These are phyloP conservation scores for Fusarium poae DNA, from an alignment of 2,329 filamentous ascomycete species.

Conservation along the genomic window DNA sequence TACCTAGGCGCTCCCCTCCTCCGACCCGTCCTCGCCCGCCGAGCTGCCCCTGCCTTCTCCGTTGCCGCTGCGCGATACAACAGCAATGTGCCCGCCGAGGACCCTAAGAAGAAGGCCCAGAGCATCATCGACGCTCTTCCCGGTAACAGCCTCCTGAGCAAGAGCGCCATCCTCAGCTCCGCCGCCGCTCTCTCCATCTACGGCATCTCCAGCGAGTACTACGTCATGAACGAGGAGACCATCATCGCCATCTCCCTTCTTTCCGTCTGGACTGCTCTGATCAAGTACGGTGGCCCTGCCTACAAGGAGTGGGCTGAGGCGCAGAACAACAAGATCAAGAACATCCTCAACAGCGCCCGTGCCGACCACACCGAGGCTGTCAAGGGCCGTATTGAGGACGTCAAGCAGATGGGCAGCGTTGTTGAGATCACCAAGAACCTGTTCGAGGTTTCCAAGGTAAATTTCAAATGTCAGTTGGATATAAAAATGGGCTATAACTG, in stretches of 20 bases:
- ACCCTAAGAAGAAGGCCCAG: conserved; percentile 97
- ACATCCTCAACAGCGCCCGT: conserved; percentile 93
- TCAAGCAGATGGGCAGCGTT: conserved; percentile 93
- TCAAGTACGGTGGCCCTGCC: conserved; percentile 91
- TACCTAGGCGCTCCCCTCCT: conserved; percentile 86
- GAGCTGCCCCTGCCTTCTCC: conserved; percentile 79
- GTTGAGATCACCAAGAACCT: conserved; percentile 97
- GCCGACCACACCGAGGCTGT: conserved; percentile 96
- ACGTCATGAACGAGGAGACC: conserved; percentile 99
- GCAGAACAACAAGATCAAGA: conserved; percentile 92
- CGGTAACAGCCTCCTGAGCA: conserved; percentile 91
- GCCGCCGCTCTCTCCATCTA: conserved; percentile 91
- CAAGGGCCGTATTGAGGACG: conserved; percentile 92
- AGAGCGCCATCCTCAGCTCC: conserved; percentile 96
- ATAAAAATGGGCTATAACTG: conserved; percentile 33
- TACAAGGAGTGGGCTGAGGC: conserved; percentile 93
- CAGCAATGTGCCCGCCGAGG: conserved; percentile 84
- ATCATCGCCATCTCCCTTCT: conserved; percentile 93
- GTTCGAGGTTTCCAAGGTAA: conserved; percentile 97
- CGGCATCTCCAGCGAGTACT: conserved; percentile 99
- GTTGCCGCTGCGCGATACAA: conserved; percentile 76
- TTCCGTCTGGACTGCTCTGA: conserved; percentile 91
- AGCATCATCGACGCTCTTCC: conserved; percentile 94
- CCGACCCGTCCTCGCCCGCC: conserved; percentile 83
- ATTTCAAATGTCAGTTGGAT: conserved; percentile 41